Base-by-base conservation (phyloP, 129 eudicot genomes). In the Flaveria trinervia region DNA sequence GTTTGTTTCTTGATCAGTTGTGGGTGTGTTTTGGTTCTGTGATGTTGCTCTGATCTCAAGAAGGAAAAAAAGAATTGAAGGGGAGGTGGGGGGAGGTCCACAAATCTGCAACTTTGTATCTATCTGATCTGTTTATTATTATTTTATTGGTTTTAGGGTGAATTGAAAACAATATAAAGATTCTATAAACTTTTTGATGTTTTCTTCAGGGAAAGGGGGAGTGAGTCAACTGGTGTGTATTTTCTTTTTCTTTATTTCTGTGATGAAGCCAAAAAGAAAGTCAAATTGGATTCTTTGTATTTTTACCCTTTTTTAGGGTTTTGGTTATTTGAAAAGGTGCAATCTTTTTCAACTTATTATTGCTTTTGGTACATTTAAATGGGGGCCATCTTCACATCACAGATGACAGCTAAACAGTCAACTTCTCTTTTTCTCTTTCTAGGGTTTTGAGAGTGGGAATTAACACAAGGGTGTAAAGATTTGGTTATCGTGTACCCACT, bases 401-500 rank as follows among this genome's bases (percentile, higher is more conserved):
- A 77, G 81, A 76, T 82, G 87, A 85, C 80, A 80, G 87, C 92
- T 82, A 85, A 70, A 71, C 57, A 48, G 84, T 88, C 84, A 83
- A 83, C 85, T 55, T 69, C 66, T 46, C 50, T 78, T 50, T 61
- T 22, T 59, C 39, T 26, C 4, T 13, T 28, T 68, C 71, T 82
- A 76, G 85, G 85, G 83, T 77, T 86, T 80, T 79, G 83, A 79
- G 73, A 62, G 79, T 64, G 70, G 72, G 80, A 52, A 74, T 57
- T 75, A 43, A 70, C 61, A 74, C 65, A 77, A 72, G 72, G 68
- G 77, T 79, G 54, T 77, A 79, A 85, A 78, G 81, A 81, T 84
- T 80, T 81, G 84, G 89, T 76, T 88, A 88, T 83, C 82, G 55
- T 83, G 78, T 80, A 86, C 87, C 91, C 83, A 89, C 89, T 86